Percentiles rank a stretch among this genome's conserved stretches.
Evolutionary conservation across 352 stramenopile species (phyloP).

Genomic region (Blastocystis sp.): DNA sequence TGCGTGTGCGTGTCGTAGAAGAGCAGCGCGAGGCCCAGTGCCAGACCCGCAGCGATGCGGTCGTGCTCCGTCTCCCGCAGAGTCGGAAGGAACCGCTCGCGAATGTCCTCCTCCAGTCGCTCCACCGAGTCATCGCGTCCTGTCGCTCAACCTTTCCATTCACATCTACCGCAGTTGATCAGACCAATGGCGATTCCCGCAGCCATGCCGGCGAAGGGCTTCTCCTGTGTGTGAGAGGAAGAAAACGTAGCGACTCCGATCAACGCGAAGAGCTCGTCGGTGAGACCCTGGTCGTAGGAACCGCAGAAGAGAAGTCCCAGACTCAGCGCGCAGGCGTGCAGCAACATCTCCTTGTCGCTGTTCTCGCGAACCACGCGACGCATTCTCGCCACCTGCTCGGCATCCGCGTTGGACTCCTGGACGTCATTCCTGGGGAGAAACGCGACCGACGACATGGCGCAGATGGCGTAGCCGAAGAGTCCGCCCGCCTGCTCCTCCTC

Average conservation of each 20-base stretch:
- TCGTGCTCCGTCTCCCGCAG: conserved; percentile 94
- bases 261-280: not conserved
- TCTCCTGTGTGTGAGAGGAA: conserved; percentile 78
- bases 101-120: conserved; percentile 64
- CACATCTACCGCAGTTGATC: conserved; percentile 60
- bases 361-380: conserved; percentile 47
- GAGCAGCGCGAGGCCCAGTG: conserved; percentile 92
- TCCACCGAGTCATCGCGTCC: conserved; percentile 62
- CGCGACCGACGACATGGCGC: conserved; percentile 72
- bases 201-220: conserved; percentile 87
- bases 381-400: not conserved
- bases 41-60: conserved; percentile 95
- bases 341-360: conserved; percentile 85
- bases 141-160: conserved; percentile 60
- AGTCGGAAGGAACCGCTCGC: conserved; percentile 88
- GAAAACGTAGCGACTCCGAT: conserved; percentile 81
- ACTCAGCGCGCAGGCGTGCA: conserved; percentile 89
- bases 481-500: conserved; percentile 91
- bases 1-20: conserved; percentile 71
- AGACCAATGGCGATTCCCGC: conserved; percentile 93
- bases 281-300: not conserved
- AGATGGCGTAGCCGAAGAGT: conserved; percentile 69
- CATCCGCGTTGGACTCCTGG: not conserved
- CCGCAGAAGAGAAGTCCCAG: conserved; percentile 78
- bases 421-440: conserved; percentile 95